Base-by-base conservation (phyloP, 2,329 filamentous ascomycete genomes). In the Sordariomycetes sp. region DNA sequence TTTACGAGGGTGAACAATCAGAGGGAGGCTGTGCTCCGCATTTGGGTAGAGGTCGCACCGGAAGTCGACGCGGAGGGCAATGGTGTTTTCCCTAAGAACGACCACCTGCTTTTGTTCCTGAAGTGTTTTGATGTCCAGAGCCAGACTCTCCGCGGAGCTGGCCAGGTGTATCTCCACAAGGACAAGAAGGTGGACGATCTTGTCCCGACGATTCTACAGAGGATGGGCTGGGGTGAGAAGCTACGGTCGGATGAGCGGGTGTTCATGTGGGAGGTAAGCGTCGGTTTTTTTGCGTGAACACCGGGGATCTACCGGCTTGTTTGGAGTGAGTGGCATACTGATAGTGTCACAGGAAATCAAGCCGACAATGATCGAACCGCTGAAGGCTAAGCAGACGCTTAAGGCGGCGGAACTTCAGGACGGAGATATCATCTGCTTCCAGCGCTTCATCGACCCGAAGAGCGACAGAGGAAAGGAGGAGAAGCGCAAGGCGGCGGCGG, bases 381-480 rank as follows among this genome's bases (percentile, higher is more conserved):
- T 99, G 77, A 97, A 97, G 73, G 82, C 87, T 0, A 97, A 96
- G 74, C 85, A 90, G 67, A 90, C 91, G 0, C 79, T 99, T 60
- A 89, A 91, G 63, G 86, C 89, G 60, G 94, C 94, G 1, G 95
- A 99, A 70, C 88, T 99, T 25, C 93, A 97, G 69, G 93, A 99
- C 66, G 94, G 94, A 54, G 94, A 99, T 68, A 96, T 99, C 64
- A 85, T 99, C 59, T 96, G 92, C 68, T 97, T 97, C 74, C 94
- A 99, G 70, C 82, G 83, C 60, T 75, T 80, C 28, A 73, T 69
- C 1, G 80, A 82, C 53, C 72, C 72, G 43, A 81, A 79, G 66
- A 69, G 65, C 40, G 57, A 58, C 8, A 46, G 52, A 32, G 48
- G 55, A 20, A 53, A 52, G 32, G 43, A 57, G 48, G 55, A 57